Percentiles rank a stretch among this genome's conserved stretches.
Evolutionary conservation across 2,329 filamentous ascomycete genomes (phyloP).

Genomic region (Lachnellula suecica): DNA sequence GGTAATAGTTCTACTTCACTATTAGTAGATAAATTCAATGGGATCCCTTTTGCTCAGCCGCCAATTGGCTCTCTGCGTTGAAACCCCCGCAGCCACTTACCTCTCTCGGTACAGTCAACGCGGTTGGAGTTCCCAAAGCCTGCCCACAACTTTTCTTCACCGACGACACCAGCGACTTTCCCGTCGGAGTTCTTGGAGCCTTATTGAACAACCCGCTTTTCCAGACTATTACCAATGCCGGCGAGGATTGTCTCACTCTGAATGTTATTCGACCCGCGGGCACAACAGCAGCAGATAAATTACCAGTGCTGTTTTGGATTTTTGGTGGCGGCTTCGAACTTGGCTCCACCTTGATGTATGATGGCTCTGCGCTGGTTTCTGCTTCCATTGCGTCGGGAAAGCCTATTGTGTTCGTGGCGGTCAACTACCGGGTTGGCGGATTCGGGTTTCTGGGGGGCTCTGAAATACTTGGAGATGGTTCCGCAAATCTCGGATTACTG

Average conservation of each 20-base stretch:
- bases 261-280: slow-evolving; percentile 59
- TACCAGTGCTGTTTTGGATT: slow-evolving; percentile 72
- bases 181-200: slow-evolving; percentile 44
- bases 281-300: slow-evolving; percentile 50
- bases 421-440: slow-evolving; percentile 75
- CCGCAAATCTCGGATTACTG: slow-evolving; percentile 68
- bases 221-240: slow-evolving; percentile 50
- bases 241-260: slow-evolving; percentile 65
- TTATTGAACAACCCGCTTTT: slow-evolving; percentile 58
- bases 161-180: slow-evolving; percentile 39
- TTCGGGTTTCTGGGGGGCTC: slow-evolving; percentile 73
- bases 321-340: slow-evolving; percentile 66
- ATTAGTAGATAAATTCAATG: slow-evolving; percentile 31
- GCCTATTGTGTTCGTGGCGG: slow-evolving; percentile 71
- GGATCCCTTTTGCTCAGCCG: slow-evolving; percentile 73
- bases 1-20: neutral
- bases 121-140: slow-evolving; percentile 54
- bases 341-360: slow-evolving; percentile 51
- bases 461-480: slow-evolving; percentile 66
- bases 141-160: slow-evolving; percentile 74
- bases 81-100: slow-evolving; percentile 65
- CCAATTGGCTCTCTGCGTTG: slow-evolving; percentile 66
- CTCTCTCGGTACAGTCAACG: slow-evolving; percentile 59
- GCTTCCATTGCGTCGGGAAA: slow-evolving; percentile 49
- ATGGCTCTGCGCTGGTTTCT: slow-evolving; percentile 46